Base-by-base conservation (phyloP, 805 yeast genomes). In the Lachancea kluyveri region DNA sequence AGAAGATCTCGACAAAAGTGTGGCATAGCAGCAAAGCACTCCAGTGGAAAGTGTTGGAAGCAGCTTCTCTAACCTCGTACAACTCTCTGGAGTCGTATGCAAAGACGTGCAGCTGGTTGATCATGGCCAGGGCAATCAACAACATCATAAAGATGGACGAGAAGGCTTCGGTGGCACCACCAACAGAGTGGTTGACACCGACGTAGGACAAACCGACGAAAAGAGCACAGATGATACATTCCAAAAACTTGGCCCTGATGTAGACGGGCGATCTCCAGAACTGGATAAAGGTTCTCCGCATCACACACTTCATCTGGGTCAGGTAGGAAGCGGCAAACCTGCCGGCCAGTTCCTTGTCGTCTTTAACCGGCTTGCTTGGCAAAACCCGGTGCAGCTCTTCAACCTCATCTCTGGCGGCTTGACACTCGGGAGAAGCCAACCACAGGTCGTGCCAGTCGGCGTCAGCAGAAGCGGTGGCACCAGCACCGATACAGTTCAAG, bases 401-500 rank as follows among this genome's bases (percentile, higher is more conserved):
- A 40, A 79, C 69, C 48, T 76, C 83, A 3, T 48, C 56, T 40
- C 70, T 67, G 14, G 76, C 69, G 5, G 64, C 72, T 28, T 59
- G 51, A 51, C 65, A 72, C 52, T 74, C 76, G 19, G 57, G 70
- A 33, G 68, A 74, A 10, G 54, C 57, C 6, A 41, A 42, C 92
- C 92, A 82, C 8, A 71, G 63, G 8, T 76, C 72, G 52, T 65
- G 63, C 78, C 83, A 82, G 54, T 82, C 78, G 30, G 67, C 69
- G 18, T 57, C 48, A 11, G 69, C 72, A 33, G 61, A 49, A 3
- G 85, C 79, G 17, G 85, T 79, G 3, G 90, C 86, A 51, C 85
- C 88, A 20, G 90, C 88, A 39, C 90, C 90, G 54, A 82, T 77
- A 36, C 74, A 74, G 40, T 77, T 77, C 45, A 80, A 60, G 58